Evolutionary conservation across 129 eudicot genomes (phyloP), one percentile per base, ranked within the genome.

Genomic region (Erigeron canadensis): DNA sequence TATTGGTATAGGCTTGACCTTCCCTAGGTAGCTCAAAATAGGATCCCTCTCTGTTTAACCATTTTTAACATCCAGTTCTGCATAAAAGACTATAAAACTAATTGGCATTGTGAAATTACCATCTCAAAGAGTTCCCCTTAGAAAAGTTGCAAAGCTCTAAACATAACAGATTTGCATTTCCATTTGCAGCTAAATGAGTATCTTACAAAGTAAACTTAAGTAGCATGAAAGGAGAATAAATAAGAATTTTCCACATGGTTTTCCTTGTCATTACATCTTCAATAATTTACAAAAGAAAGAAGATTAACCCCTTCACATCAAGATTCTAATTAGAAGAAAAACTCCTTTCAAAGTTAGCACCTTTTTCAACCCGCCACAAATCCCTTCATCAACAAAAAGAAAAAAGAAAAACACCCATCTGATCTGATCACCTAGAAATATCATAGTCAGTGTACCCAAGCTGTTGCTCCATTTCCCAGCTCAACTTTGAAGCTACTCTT

Each of bases 381-480:
- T 47, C 53, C 57, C 75, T 40, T 48, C 56, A 77, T 60, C 55
- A 4, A 71, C 63, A 62, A 77, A 11, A 16, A n/a, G 22, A 46
- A 11, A 38, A 69, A 53, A 5, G 8, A 63, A 70, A 53, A 78
- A 42, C 67, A 63, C 37, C 72, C 72, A 41, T 53, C 40, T 56
- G 64, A 63, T 40, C 44, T 74, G 61, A 78, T 79, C 79, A 83
- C 70, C 82, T 84, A 42, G 85, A 74, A 41, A 83, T 79, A 51
- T 74, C 76, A 77, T 57, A 81, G 16, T 70, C 79, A 23, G 75
- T 70, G 63, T 81, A 82, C 17, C 73, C 84, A 57, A 85, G 58
- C 28, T 85, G 82, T 46, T 85, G 82, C 67, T 85, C 89, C 69
- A 71, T 76, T 74, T 85, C 84, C 89, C 89, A 85, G 57, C 80